Base-by-base conservation (phyloP, 2,329 filamentous ascomycete genomes). In the Alternaria sp. region DNA sequence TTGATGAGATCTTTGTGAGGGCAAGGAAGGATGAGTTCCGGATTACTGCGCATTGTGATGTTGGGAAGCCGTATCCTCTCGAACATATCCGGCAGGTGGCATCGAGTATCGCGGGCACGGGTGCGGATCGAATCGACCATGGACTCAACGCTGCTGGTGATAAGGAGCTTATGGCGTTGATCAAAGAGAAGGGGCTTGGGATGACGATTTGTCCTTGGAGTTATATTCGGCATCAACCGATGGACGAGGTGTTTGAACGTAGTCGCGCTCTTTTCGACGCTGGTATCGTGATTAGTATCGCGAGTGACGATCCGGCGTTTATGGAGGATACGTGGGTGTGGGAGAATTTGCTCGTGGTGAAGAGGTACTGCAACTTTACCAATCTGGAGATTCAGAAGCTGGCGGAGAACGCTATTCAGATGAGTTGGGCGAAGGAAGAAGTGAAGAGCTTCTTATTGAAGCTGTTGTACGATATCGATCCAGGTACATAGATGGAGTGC, bases 31-130 rank as follows among this genome's bases (percentile, higher is more conserved):
- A 85, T 52, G 83, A 83, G 0, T 78, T 84, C 57, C 79, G 81
- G 26, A 70, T 84, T 13, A 86, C 84, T 3, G 81, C 81, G 67
- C 85, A 86, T 61, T 86, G 83, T 69, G 85, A 86, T 60, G 83
- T 86, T 49, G 84, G 83, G 49, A 82, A 85, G 66, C 80, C 82
- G 56, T 83, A 85, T 65, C 81, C 82, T 0, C 79, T 80, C 28
- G 79, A 80, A 15, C 83, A 86, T 60, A 78, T 85, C 15, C 70
- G 70, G 2, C 78, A 85, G 61, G 77, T 63, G 26, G 58, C 54
- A 19, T 63, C 23, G 5, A 58, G 45, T 28, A 63, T 66, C n/a
- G 77, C 6, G 74, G 77, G 11, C 6, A 58, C 58, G 11, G 80
- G 81, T 0, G 61, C 76, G 1, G 79, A 82, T 49, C 74, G 81